These are phyloP conservation scores for Daldinia grandis DNA, from an alignment of 495 filamentous ascomycete genomes.

Conservation along the genomic window DNA sequence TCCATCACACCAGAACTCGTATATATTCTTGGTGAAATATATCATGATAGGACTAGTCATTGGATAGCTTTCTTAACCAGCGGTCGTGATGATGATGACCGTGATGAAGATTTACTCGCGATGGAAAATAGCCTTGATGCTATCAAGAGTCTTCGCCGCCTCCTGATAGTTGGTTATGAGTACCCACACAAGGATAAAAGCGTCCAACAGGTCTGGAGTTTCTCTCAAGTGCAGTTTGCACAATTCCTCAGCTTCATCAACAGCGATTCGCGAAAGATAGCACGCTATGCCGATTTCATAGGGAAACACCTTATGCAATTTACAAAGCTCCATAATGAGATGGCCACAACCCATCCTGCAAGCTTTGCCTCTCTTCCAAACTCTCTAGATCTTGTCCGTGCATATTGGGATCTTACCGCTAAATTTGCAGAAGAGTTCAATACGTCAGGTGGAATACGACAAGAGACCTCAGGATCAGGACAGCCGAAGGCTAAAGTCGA, in stretches of 20 bases:
- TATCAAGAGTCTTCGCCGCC: constrained; percentile 80
- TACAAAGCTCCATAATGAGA: constrained; percentile 88
- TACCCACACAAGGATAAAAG: constrained; percentile 78
- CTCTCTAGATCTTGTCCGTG: constrained; percentile 73
- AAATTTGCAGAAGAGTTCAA: constrained; percentile 77
- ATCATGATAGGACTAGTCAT: constrained; percentile 72
- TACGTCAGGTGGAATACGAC: constrained; percentile 57
- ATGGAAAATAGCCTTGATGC: constrained; percentile 79
- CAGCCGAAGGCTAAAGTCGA: constrained; percentile 63
- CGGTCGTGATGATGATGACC: constrained; percentile 63
- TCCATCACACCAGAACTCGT: constrained; percentile 81
- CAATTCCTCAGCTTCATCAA: constrained; percentile 66
- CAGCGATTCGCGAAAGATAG: constrained; percentile 58
- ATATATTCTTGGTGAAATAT: constrained; percentile 76
- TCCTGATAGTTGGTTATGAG: constrained; percentile 83
- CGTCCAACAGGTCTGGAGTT: constrained; percentile 78
- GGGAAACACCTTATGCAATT: constrained; percentile 89
- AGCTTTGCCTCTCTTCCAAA: constrained; percentile 83
- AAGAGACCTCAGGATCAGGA: constrained; percentile 54
- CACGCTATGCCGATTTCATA: constrained; percentile 60
- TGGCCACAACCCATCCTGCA: constrained; percentile 76
- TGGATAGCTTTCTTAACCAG: constrained; percentile 71
- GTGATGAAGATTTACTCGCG: constrained; percentile 64
- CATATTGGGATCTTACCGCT: constrained; percentile 84
- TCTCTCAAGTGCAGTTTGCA: constrained; percentile 74